Base-by-base conservation (phyloP, 2,329 filamentous ascomycete genomes). In the Scedosporium apiospermum region DNA sequence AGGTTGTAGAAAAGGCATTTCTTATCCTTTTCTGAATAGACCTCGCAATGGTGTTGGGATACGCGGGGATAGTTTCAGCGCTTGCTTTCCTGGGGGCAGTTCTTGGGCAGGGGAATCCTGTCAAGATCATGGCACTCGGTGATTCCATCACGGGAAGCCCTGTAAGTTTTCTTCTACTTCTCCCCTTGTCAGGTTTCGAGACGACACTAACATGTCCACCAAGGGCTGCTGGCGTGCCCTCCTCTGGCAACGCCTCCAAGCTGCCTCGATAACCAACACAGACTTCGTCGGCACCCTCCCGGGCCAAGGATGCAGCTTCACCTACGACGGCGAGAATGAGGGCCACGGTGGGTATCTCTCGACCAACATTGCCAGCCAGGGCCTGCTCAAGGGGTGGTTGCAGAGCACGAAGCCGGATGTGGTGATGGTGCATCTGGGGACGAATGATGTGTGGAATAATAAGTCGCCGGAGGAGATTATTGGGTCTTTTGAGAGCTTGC, bases 81-180 rank as follows among this genome's bases (percentile, higher is more conserved):
- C 6, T 57, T 7, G 51, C 53, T 6, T n/a, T 58, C n/a, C 4
- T 49, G 5, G 60, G 34, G 4, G 23, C 12, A 2, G 60, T 44
- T 9, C 1, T 42, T 5, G 57, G 51, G 21, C 60, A 62, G 60
- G 34, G 34, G 10, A 18, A 55, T 27, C 49, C 41, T 2, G 51
- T 62, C 34, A 62, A 60, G 61, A 60, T 63, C 42, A 63, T 63
- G 61, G 38, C 61, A 7, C 70, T 78, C 14, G 77, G 77, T 5
- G 76, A 78, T 67, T 75, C 72, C 64, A 77, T 79, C 67, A 79
- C 77, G 1, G 76, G 78, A 64, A 75, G 78, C 61, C 77, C 74
- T 12, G 61, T 63, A 60, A 30, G 61, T 63, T 23, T 10, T 41
- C 38, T 53, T 23, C 3, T 4, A 1, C 58, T 38, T n/a, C 58